Evolutionary conservation across 345 rosid genomes (phyloP), one percentile per base, ranked within the genome.

Genomic region (Leavenworthia alabamica): DNA sequence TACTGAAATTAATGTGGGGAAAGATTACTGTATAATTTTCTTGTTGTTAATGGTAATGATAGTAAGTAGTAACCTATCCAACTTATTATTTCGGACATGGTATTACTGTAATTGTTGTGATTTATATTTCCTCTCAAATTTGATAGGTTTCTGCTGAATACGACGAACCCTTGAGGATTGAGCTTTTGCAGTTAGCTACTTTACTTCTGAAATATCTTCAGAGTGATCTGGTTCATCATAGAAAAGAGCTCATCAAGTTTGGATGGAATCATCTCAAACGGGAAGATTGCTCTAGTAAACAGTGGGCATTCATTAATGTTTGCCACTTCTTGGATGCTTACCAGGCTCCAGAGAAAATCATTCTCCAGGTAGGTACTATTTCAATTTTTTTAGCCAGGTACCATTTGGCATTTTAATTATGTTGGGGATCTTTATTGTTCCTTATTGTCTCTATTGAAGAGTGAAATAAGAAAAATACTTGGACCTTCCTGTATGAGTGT

Each of bases 191-290:
- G 78, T 89, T 93, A 51, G 99, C 99, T 31, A 93, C 99, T 69
- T 74, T 93, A 64, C 96, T 93, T 63, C 91, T 93, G 55, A 93
- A 93, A 75, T 76, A 89, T 81, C 96, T 89, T 56, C 99, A 93
- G 76, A 69, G 22, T 76, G 96, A 89, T 62, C 94, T 93, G 68
- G 96, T 93, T 77, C 83, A 82, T 45, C 99, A 89, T 64, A 82
- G 99, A 77, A 93, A 93, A 79, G 99, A 89, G 66, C 88, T 93
- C 24, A 93, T 93, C 66, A 93, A 93, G 76, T 93, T 93, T 77
- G 99, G 99, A 37, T 93, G 99, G 99, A 89, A 89, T 82, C 99
- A 93, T 80, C 96, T 93, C 55, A 93, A 93, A 76, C 91, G 99
- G 37, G 99, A 93, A 75, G 99, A 93, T 59, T 87, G 99, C 82